These are phyloP conservation scores for Elsinoe australis DNA, from an alignment of 2,329 filamentous ascomycete species.

Conservation along the genomic window DNA sequence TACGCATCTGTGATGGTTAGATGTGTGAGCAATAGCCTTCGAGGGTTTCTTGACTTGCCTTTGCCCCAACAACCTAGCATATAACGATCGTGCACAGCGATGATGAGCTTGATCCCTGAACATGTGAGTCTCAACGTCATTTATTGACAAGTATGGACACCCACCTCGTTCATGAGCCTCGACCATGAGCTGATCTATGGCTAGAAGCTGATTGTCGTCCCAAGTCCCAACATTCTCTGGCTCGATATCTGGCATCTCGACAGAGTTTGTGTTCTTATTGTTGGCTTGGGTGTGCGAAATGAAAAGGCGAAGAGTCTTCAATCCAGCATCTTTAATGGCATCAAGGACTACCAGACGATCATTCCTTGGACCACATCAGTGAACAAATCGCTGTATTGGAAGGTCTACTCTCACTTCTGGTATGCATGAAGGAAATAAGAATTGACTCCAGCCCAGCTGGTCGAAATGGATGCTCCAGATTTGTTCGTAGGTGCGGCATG, in stretches of 20 bases:
- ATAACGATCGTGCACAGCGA: not conserved
- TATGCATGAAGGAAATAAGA: not conserved
- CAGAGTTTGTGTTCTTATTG: not conserved
- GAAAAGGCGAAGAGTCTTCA: slow-evolving; percentile 1
- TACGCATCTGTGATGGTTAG: not conserved
- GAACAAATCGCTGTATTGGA: not conserved
- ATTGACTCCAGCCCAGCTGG: not conserved
- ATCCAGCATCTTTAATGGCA: not conserved
- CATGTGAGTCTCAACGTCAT: not conserved
- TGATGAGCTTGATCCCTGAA: not conserved
- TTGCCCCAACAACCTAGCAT: not conserved
- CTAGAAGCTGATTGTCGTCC: not conserved
- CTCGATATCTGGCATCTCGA: slow-evolving; percentile 3
- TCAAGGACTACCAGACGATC: not conserved
- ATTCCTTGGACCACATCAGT: not conserved
- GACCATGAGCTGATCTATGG: slow-evolving; percentile 1
- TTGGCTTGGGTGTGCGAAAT: not conserved
- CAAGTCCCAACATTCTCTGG: not conserved
- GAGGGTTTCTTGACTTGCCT: not conserved
- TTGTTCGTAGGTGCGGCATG: too few species aligned
- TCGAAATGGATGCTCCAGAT: too few species aligned
- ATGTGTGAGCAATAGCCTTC: not conserved
- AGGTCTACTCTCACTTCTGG: not conserved
- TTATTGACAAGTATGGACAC: not conserved
- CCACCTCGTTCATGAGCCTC: not conserved